A percentile compares a stretch with the other conserved stretches of the same genome.
Evolutionary conservation across 1,139 yeast genomes (phyloP).

Genomic region (Geotrichum restrictum): DNA sequence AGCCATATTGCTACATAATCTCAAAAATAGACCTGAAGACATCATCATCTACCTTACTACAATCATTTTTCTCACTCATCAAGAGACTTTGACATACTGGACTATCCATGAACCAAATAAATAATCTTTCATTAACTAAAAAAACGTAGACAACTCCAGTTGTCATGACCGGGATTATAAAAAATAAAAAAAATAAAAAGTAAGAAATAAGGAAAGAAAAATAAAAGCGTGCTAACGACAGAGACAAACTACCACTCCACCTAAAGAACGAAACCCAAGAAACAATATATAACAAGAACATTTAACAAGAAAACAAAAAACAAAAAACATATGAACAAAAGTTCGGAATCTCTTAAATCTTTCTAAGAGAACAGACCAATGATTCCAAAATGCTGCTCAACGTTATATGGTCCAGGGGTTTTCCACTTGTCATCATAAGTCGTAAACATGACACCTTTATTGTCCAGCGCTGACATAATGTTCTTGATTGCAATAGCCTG

Average conservation of each 20-base stretch:
- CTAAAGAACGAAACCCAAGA: no score
- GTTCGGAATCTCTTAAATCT: no score
- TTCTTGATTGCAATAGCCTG: constrained; percentile 65
- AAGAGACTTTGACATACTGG: no score
- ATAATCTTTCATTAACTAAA: no score
- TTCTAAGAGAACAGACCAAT: constrained; percentile 5
- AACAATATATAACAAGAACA: no score
- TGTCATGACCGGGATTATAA: no score
- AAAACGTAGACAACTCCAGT: no score
- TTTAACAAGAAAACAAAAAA: neutral
- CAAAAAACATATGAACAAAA: neutral
- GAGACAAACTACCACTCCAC: neutral
- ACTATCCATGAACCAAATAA: no score
- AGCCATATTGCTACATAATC: no score
- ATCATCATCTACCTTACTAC: no score
- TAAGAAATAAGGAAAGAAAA: neutral
- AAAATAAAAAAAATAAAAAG: neutral
- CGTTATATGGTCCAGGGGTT: constrained; percentile 73
- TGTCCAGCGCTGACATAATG: constrained; percentile 52
- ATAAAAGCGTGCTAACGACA: neutral
- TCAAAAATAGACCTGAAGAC: no score
- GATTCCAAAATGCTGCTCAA: constrained; percentile 80
- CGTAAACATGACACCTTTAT: constrained; percentile 62
- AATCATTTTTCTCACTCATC: no score
- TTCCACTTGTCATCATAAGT: constrained; percentile 84